A percentile compares a stretch with the other conserved stretches of the same genome.
Evolutionary conservation across 441 rosid species (phyloP).

Genomic region (Raphanus hybrid): DNA sequence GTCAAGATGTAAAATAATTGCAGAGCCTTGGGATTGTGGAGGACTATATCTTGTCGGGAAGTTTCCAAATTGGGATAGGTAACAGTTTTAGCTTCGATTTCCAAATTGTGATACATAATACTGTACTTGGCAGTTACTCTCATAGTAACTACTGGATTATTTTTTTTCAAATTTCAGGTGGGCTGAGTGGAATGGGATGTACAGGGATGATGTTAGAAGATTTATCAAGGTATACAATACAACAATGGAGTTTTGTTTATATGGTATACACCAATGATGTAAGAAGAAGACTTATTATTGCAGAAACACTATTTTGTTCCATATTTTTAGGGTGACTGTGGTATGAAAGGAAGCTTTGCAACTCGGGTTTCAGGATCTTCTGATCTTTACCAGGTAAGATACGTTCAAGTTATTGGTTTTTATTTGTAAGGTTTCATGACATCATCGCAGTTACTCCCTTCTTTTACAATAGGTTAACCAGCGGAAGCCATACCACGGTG

Average conservation of each 20-base stretch:
- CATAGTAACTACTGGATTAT: slow-evolving; percentile 24
- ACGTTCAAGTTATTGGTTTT: not conserved
- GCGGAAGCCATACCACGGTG: slow-evolving; percentile 87
- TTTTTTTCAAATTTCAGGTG: slow-evolving; percentile 60
- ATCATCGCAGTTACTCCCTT: not conserved
- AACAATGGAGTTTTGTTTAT: not conserved
- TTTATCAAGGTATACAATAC: slow-evolving; percentile 73
- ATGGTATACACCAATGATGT: not conserved
- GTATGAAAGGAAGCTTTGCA: slow-evolving; percentile 89
- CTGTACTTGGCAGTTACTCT: slow-evolving; percentile 16
- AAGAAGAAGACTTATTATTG: not conserved
- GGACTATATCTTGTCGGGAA: slow-evolving; percentile 94
- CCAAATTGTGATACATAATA: slow-evolving; percentile 90
- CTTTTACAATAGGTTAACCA: slow-evolving; percentile 64
- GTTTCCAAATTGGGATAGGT: slow-evolving; percentile 99
- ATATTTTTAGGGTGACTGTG: slow-evolving; percentile 75
- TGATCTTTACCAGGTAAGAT: slow-evolving; percentile 75
- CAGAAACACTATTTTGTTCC: slow-evolving; percentile 27
- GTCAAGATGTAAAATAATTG: slow-evolving; percentile 88
- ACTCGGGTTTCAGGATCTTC: slow-evolving; percentile 93
- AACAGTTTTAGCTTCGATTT: slow-evolving; percentile 44
- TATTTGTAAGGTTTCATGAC: slow-evolving; percentile 9
- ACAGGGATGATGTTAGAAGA: slow-evolving; percentile 86
- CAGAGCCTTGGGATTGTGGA: slow-evolving; percentile 99
- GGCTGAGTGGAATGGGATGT: slow-evolving; percentile 99